Conservation (phyloP, 31 red algal species). For the Odonthalia washingtoniensis region DNA sequence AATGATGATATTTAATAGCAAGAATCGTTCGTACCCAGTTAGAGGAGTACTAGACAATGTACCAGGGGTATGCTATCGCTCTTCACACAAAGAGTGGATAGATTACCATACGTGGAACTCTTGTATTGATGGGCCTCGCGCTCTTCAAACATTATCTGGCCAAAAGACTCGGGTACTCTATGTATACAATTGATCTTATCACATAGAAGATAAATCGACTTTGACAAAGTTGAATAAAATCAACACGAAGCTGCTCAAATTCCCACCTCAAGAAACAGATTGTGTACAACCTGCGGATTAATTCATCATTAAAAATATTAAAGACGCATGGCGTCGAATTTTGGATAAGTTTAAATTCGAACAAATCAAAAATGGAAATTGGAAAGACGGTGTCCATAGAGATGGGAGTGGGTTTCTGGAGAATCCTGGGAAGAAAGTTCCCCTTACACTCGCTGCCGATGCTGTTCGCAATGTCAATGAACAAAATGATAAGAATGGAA, state of each 20-base stretch:
- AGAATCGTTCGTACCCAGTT: conserved; percentile 26
- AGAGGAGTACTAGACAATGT: neutral
- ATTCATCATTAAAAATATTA: conserved; percentile 4
- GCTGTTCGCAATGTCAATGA: no score
- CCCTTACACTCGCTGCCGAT: no score
- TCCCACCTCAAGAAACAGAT: neutral
- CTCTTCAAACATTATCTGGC: neutral
- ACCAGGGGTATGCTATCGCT: conserved; percentile 17
- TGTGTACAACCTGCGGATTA: neutral
- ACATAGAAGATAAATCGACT: neutral
- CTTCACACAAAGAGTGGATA: conserved; percentile 32
- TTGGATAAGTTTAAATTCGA: no score
- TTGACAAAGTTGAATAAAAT: neutral
- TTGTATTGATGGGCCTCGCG: neutral
- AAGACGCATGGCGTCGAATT: neutral
- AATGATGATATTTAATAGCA: conserved; percentile 15
- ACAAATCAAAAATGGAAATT: no score
- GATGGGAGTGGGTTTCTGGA: no score
- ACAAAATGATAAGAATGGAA: no score
- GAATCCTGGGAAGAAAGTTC: no score
- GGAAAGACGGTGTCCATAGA: no score
- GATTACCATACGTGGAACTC: neutral
- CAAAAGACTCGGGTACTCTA: neutral
- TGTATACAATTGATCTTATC: neutral
- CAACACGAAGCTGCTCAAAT: neutral